Conservation (phyloP, 768 basidiomycete genomes). For the Tricholoma matsutake region DNA sequence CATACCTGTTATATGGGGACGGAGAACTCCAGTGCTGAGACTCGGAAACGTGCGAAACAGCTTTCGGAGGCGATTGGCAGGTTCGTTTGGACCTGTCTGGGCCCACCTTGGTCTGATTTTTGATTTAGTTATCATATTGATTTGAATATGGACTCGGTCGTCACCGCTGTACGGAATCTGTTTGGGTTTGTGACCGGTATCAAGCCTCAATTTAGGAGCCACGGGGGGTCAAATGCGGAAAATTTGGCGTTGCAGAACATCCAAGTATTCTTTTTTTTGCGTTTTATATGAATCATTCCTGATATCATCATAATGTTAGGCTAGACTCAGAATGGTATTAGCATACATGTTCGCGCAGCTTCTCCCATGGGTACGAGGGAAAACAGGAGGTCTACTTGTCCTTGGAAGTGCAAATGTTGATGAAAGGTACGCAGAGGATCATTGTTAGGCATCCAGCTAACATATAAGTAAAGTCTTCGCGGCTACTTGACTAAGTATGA, state of each 20-base stretch:
- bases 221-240: constrained; percentile 85
- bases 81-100: constrained; percentile 37
- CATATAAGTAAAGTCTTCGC: constrained; percentile 58
- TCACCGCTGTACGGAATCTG: constrained; percentile 77
- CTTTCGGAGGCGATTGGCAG: constrained; percentile 88
- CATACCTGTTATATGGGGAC: constrained; percentile 99
- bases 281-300: not conserved
- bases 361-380: constrained; percentile 86
- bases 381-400: constrained; percentile 82
- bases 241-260: constrained; percentile 98
- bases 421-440: constrained; percentile 63
- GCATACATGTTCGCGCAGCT: constrained; percentile 95
- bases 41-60: constrained; percentile 80
- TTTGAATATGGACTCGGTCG: constrained; percentile 92
- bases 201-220: constrained; percentile 68
- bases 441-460: not conserved
- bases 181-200: constrained; percentile 77
- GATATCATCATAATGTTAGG: constrained; percentile 40
- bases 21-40: constrained; percentile 89
- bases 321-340: constrained; percentile 90
- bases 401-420: constrained; percentile 99
- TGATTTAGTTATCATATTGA: constrained; percentile 82
- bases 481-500: constrained; percentile 99
- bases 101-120: not conserved
- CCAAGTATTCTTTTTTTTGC: constrained; percentile 46